Conservation (phyloP, 306 rosid species). For the Sindora glabra region DNA sequence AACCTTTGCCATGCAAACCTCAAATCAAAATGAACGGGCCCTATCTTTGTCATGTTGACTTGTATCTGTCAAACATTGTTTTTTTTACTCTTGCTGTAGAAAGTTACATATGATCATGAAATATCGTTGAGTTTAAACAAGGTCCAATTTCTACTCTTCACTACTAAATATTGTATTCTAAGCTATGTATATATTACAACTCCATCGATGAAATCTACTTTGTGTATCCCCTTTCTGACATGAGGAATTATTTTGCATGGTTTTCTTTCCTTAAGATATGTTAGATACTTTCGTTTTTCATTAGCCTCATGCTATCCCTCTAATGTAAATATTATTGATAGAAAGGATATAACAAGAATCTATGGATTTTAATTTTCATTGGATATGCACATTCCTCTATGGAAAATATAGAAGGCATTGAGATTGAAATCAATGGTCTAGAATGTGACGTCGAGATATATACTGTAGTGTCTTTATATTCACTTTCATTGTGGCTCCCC, state of each 20-base stretch:
- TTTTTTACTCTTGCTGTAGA: background rate
- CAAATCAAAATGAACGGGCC: conserved; percentile 12
- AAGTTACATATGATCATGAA: background rate
- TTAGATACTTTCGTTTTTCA: background rate
- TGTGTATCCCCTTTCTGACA: background rate
- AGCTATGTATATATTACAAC: no score
- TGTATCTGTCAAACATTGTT: background rate
- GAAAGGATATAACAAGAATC: background rate
- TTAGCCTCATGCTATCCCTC: background rate
- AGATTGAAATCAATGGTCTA: no score
- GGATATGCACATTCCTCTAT: background rate
- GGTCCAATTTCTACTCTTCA: background rate
- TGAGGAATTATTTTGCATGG: background rate
- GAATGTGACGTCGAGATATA: conserved; percentile 33
- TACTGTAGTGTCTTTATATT: conserved; percentile 8
- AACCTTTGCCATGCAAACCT: conserved; percentile 32
- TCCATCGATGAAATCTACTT: background rate
- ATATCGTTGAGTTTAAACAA: background rate
- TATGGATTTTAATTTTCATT: no score
- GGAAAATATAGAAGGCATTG: no score
- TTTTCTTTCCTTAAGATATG: background rate
- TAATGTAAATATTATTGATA: background rate
- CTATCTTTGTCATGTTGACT: background rate
- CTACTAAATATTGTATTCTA: background rate
- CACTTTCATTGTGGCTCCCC: background rate